These are phyloP conservation scores for Tetragonia tetragonoides DNA, from an alignment of 148 eudicot genomes.

Conservation along the genomic window DNA sequence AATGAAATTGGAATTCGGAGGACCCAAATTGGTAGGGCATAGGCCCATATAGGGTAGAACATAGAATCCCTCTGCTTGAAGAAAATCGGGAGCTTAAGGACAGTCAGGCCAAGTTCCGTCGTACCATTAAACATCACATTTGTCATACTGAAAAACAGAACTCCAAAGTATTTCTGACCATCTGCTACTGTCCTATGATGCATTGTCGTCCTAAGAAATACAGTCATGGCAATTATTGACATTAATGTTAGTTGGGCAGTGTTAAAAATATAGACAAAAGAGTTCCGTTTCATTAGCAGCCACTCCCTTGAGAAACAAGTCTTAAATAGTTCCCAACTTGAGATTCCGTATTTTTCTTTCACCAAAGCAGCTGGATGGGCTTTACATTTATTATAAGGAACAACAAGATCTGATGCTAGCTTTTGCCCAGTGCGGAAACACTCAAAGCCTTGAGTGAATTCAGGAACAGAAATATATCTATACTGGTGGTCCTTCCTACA, in stretches of 20 bases:
- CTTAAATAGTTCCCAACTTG: constrained; percentile 50
- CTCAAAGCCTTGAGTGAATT: constrained; percentile 46
- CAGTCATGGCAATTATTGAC: constrained; percentile 54
- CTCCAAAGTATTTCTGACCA: constrained; percentile 59
- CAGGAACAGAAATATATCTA: constrained; percentile 42
- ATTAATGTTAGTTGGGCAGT: constrained; percentile 60
- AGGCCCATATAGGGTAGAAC: constrained; percentile 75
- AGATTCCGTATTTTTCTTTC: constrained; percentile 52
- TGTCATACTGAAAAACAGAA: constrained; percentile 57
- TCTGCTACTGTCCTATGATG: constrained; percentile 35
- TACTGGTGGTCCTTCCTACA: constrained; percentile 39
- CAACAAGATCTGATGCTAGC: constrained; percentile 39
- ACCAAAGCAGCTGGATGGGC: constrained; percentile 61
- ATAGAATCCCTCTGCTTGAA: constrained; percentile 63
- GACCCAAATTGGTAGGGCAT: constrained; percentile 60
- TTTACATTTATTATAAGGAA: constrained; percentile 55
- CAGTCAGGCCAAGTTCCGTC: constrained; percentile 65
- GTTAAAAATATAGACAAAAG: constrained; percentile 66
- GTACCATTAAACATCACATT: constrained; percentile 68
- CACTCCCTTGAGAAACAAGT: constrained; percentile 74
- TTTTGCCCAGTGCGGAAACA: constrained; percentile 49
- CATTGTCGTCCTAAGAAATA: constrained; percentile 68
- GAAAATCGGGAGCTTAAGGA: constrained; percentile 55
- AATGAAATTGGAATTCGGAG: constrained; percentile 63
- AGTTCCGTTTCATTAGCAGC: constrained; percentile 69